These are phyloP conservation scores for Nematocida parisii DNA, from an alignment of 371 early-diverging fungal genomes.

Conservation along the genomic window DNA sequence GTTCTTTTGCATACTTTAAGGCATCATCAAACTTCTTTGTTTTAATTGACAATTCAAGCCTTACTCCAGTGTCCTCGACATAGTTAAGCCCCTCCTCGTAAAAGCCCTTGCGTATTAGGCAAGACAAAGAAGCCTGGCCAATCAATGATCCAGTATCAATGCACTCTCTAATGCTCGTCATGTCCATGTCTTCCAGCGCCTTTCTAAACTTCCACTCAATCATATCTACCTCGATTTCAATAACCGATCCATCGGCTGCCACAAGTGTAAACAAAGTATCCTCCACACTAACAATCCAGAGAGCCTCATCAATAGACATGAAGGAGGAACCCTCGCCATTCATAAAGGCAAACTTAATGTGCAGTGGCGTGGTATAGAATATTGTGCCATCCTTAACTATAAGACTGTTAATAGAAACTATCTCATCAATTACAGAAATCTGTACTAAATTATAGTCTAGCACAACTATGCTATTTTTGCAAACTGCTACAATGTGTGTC, in stretches of 20 bases:
- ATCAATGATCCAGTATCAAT: conserved; percentile 87
- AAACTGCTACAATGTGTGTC: conserved; percentile 42
- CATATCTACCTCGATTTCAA: conserved; percentile 76
- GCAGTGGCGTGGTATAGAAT: conserved; percentile 90
- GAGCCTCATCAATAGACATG: conserved; percentile 84
- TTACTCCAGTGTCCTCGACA: conserved; percentile 84
- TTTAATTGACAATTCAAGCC: conserved; percentile 77
- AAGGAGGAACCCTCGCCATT: conserved; percentile 83
- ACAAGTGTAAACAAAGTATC: conserved; percentile 78
- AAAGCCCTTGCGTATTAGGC: conserved; percentile 91
- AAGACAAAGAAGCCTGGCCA: conserved; percentile 92
- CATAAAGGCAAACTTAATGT: conserved; percentile 90
- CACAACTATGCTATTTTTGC: conserved; percentile 75
- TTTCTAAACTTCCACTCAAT: conserved; percentile 93
- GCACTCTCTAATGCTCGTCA: conserved; percentile 82
- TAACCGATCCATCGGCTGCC: conserved; percentile 77
- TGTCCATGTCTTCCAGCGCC: conserved; percentile 80
- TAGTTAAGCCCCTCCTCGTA: conserved; percentile 93
- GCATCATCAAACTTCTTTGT: conserved; percentile 57
- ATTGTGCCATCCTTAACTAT: conserved; percentile 86
- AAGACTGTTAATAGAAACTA: conserved; percentile 88
- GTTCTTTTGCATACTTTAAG: conserved; percentile 46
- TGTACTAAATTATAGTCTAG: conserved; percentile 80
- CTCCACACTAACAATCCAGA: conserved; percentile 80
- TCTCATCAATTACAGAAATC: conserved; percentile 81